phyloP scores from a whole-genome alignment of 2,329 filamentous ascomycete genomes.

The Hypoxylon sp. region DNA sequence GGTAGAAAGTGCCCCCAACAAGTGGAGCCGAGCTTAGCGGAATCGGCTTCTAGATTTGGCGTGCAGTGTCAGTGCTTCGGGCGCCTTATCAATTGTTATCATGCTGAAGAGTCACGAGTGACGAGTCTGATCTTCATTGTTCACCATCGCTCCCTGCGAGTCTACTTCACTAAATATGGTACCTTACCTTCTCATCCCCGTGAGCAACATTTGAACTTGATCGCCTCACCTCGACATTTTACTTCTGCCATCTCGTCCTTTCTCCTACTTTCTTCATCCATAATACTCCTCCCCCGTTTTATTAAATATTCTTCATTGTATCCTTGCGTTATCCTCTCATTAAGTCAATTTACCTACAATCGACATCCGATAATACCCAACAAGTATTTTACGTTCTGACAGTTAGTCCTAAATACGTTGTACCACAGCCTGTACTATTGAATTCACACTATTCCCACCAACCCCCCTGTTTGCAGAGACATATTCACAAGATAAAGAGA shows the following conservation, averaged over 20 bases:
- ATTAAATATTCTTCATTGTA: constrained; percentile 21
- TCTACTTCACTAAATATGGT: constrained; percentile 37
- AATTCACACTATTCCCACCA: constrained; percentile 33
- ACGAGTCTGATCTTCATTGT: constrained; percentile 50
- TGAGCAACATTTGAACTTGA: constrained; percentile 42
- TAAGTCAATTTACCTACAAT: constrained; percentile 10
- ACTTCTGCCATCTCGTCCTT: constrained; percentile 33
- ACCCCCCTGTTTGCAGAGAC: constrained; percentile 31
- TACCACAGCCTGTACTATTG: constrained; percentile 29
- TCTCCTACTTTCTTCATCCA: constrained; percentile 34
- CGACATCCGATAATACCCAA: constrained; percentile 19
- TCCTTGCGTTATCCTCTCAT: constrained; percentile 16
- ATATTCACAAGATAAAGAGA: constrained; percentile 21
- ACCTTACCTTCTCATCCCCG: constrained; percentile 43
- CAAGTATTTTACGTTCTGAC: constrained; percentile 14
- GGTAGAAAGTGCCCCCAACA: constrained; percentile 5
- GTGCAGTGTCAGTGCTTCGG: constrained; percentile 33
- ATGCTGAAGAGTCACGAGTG: constrained; percentile 52
- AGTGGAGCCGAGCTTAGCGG: constrained; percentile 42
- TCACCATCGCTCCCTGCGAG: constrained; percentile 44
- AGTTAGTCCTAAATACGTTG: constrained; percentile 16
- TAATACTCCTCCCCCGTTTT: constrained; percentile 22
- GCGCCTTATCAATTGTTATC: constrained; percentile 50
- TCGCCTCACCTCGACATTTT: constrained; percentile 43
- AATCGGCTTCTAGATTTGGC: constrained; percentile 49